phyloP scores from a whole-genome alignment of 2,329 filamentous ascomycete species.

The Myrmaecium sp. region DNA sequence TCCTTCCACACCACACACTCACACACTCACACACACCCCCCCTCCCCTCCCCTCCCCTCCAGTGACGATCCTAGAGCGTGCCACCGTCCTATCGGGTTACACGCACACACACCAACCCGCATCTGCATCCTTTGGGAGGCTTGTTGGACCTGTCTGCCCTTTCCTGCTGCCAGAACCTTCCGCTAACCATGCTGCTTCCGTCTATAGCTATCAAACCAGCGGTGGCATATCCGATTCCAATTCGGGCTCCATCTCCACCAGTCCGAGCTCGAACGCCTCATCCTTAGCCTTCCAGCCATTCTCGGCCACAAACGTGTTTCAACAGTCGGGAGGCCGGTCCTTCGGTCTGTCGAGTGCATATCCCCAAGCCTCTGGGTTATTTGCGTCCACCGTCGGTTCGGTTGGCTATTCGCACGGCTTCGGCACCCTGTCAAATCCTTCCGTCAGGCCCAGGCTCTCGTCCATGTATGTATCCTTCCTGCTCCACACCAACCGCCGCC shows the following conservation, averaged over 20 bases:
- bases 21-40: too few species aligned
- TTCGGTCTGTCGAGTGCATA: constrained; percentile 19
- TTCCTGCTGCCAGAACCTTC: too few species aligned
- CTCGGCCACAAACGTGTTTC: constrained; percentile 17
- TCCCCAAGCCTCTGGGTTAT: constrained; percentile 15
- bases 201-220: constrained; percentile 32
- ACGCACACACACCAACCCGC: too few species aligned
- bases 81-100: constrained; percentile 20
- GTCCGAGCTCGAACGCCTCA: constrained; percentile 33
- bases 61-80: constrained; percentile 24
- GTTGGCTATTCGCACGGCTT: constrained; percentile 19
- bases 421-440: constrained; percentile 14
- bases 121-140: too few species aligned
- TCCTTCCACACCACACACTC: constrained; percentile 3
- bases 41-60: too few species aligned
- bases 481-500: constrained; percentile 9
- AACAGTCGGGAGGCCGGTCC: constrained; percentile 11
- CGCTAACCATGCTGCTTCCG: too few species aligned
- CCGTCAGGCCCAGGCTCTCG: constrained; percentile 16
- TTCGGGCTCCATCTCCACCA: constrained; percentile 36
- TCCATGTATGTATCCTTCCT: constrained; percentile 26
- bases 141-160: too few species aligned
- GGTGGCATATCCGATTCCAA: constrained; percentile 38
- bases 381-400: constrained; percentile 11
- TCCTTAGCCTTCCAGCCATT: constrained; percentile 27